Evolutionary conservation across 768 basidiomycete species (phyloP).

Genomic region (Auricularia cornea): DNA sequence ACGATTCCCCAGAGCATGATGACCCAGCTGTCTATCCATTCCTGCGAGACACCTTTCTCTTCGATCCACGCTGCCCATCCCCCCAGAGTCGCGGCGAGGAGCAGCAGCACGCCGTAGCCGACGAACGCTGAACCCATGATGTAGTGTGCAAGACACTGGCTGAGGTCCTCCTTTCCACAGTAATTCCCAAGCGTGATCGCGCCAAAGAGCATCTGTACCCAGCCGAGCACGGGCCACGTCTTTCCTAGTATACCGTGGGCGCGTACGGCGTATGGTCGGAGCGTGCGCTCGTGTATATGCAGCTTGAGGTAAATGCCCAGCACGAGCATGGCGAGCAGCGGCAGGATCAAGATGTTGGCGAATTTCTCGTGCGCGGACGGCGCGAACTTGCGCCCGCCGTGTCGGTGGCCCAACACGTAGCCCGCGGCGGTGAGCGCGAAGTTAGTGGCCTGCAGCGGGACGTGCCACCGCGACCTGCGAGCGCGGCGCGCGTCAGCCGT

Average conservation of each 20-base stretch:
- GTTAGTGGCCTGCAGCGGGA: slow-evolving; percentile 73
- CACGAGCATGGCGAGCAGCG: slow-evolving; percentile 55
- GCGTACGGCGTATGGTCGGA: slow-evolving; percentile 62
- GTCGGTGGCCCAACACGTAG: slow-evolving; percentile 79
- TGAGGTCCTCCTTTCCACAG: slow-evolving; percentile 67
- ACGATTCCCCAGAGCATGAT: slow-evolving; percentile 26
- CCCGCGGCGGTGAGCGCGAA: slow-evolving; percentile 64
- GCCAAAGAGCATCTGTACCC: slow-evolving; percentile 87
- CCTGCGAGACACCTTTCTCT: slow-evolving; percentile 21
- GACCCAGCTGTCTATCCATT: slow-evolving; percentile 27
- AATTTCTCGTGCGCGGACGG: slow-evolving; percentile 64
- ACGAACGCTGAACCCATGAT: slow-evolving; percentile 45
- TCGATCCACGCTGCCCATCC: slow-evolving; percentile 10
- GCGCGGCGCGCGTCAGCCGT: slow-evolving; percentile 62
- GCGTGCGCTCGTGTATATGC: slow-evolving; percentile 72
- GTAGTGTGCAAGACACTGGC: slow-evolving; percentile 84
- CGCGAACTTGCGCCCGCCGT: slow-evolving; percentile 70
- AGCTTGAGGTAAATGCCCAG: slow-evolving; percentile 88
- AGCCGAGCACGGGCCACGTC: slow-evolving; percentile 73
- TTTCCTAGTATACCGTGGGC: slow-evolving; percentile 78
- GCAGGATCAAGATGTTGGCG: slow-evolving; percentile 54
- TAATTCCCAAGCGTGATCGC: slow-evolving; percentile 66
- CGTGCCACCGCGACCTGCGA: slow-evolving; percentile 81
- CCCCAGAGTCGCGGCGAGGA: neutral
- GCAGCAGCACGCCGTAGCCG: neutral